Evolutionary conservation across 371 early-diverging fungal genomes (phyloP).

Genomic region (Apophysomyces ossiformis): DNA sequence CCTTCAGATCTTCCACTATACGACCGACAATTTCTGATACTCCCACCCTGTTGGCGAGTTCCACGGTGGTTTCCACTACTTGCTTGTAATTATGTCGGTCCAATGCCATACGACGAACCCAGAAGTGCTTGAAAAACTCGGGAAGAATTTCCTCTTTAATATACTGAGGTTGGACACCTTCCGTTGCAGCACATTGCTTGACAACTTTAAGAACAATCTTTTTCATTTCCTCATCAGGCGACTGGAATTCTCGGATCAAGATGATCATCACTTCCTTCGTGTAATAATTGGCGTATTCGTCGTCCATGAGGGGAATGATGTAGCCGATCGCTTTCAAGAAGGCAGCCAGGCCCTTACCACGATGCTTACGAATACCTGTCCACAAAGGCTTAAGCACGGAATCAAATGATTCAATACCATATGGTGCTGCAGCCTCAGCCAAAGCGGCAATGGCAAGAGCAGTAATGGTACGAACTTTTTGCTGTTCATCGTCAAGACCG

Average conservation of each 20-base stretch:
- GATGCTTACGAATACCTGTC: constrained; percentile 92
- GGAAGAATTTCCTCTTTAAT: constrained; percentile 90
- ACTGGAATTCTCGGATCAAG: constrained; percentile 94
- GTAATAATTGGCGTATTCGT: constrained; percentile 92
- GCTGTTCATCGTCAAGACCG: constrained; percentile 95
- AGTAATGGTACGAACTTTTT: constrained; percentile 94
- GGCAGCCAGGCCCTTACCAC: constrained; percentile 97
- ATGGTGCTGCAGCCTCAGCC: constrained; percentile 97
- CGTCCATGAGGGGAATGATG: constrained; percentile 97
- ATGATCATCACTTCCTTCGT: constrained; percentile 92
- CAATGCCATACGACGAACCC: constrained; percentile 97
- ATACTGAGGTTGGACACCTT: constrained; percentile 87
- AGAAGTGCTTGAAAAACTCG: constrained; percentile 95
- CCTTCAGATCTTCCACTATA: constrained; percentile 91
- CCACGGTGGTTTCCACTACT: constrained; percentile 95
- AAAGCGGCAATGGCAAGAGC: constrained; percentile 94
- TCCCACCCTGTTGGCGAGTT: constrained; percentile 92
- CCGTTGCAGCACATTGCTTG: constrained; percentile 94
- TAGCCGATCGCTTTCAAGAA: constrained; percentile 97
- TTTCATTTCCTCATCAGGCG: constrained; percentile 98
- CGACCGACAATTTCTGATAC: constrained; percentile 86
- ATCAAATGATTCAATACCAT: constrained; percentile 98
- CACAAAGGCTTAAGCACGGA: constrained; percentile 89
- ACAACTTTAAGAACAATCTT: constrained; percentile 97
- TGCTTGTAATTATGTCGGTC: constrained; percentile 92